A percentile compares a stretch with the other conserved stretches of the same genome.
Evolutionary conservation across 768 basidiomycete species (phyloP).

Genomic region (Tylopilus plumbeoviolaceoides): DNA sequence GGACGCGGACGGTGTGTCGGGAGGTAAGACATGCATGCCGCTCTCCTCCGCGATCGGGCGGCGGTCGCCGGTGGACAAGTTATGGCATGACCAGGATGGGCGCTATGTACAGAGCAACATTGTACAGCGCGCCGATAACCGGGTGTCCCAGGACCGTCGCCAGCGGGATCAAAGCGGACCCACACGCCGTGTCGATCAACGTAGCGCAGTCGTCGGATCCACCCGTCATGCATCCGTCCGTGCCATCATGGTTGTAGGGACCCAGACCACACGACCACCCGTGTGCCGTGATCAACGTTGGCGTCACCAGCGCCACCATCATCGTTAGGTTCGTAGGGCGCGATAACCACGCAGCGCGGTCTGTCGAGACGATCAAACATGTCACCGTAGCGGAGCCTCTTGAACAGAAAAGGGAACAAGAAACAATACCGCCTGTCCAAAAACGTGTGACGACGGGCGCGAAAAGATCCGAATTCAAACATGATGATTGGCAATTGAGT

Average conservation of each 20-base stretch:
- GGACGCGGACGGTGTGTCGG: too few species aligned
- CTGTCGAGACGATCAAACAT: constrained; percentile 5
- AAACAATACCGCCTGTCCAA: constrained; percentile 7
- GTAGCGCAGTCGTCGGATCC: neutral
- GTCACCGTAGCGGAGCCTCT: neutral
- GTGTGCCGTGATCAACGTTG: neutral
- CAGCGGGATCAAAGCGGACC: neutral
- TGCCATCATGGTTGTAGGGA: neutral
- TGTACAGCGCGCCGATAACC: neutral
- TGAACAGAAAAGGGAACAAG: neutral
- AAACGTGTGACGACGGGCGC: neutral
- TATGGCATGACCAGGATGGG: neutral
- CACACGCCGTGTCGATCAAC: constrained; percentile 3
- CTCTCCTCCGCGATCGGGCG: too few species aligned
- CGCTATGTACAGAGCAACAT: neutral
- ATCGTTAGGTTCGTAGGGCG: neutral
- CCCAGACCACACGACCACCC: neutral
- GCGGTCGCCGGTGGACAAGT: neutral
- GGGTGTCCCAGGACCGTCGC: neutral
- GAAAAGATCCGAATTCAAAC: constrained; percentile 1
- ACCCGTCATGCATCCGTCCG: neutral
- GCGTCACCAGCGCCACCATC: neutral
- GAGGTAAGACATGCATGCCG: too few species aligned
- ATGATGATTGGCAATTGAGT: constrained; percentile 7
- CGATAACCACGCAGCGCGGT: neutral